Conservation (phyloP, 164 flowering plant genomes). For the Stephania cephalantha region DNA sequence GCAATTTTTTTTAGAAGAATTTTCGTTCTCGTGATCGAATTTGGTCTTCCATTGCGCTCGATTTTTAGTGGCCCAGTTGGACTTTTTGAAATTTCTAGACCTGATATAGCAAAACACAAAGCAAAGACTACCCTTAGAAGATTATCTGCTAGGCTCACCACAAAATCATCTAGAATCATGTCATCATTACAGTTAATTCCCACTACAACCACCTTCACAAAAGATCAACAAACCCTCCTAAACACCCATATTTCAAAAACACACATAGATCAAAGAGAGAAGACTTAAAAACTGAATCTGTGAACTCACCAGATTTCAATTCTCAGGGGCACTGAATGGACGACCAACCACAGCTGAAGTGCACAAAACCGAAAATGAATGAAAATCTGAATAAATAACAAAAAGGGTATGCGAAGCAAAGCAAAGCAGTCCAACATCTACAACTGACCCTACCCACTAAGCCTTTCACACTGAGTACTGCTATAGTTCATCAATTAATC, state of each 20-base stretch:
- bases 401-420: background rate
- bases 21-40: too few relatives aligned
- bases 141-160: too few relatives aligned
- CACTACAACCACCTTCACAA: too few relatives aligned
- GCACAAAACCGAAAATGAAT: background rate
- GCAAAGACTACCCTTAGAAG: too few relatives aligned
- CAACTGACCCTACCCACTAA: constrained; percentile 2
- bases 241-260: background rate
- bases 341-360: background rate
- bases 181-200: too few relatives aligned
- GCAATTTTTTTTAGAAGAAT: too few relatives aligned
- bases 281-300: background rate
- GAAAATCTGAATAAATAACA: background rate
- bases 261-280: background rate
- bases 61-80: too few relatives aligned
- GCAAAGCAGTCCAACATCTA: background rate
- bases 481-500: background rate
- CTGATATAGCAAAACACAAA: too few relatives aligned
- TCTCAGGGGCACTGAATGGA: background rate
- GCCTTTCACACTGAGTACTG: background rate
- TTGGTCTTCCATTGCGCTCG: too few relatives aligned
- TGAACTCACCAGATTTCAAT: background rate
- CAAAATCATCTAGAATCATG: too few relatives aligned
- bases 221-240: too few relatives aligned
- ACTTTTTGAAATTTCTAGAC: too few relatives aligned